These are phyloP conservation scores for Atalantia buxifolia DNA, from an alignment of 345 rosid species.

Conservation along the genomic window DNA sequence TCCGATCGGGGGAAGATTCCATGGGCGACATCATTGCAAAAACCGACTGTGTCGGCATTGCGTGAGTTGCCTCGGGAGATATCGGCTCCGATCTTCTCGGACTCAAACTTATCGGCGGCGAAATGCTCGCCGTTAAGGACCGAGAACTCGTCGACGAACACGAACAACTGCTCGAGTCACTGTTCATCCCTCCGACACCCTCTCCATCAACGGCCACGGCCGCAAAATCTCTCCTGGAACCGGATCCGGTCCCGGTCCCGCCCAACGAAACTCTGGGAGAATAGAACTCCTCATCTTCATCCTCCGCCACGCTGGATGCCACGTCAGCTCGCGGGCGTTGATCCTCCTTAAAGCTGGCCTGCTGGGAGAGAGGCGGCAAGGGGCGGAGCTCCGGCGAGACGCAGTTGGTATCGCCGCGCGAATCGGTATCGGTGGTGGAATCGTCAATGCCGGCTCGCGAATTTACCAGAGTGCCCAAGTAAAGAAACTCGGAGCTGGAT, in stretches of 20 bases:
- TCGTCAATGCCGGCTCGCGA: slow-evolving; percentile 38
- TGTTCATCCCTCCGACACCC: slow-evolving; percentile 33
- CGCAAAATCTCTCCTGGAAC: slow-evolving; percentile 56
- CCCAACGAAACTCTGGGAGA: slow-evolving; percentile 81
- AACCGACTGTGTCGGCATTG: slow-evolving; percentile 9
- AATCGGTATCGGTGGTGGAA: neutral
- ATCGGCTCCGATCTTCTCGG: slow-evolving; percentile 59
- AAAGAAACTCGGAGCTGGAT: slow-evolving; percentile 82
- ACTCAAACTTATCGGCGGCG: slow-evolving; percentile 70
- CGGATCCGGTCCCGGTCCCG: slow-evolving; percentile 65
- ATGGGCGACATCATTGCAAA: slow-evolving; percentile 29
- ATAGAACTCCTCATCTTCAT: slow-evolving; percentile 77
- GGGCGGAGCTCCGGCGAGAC: slow-evolving; percentile 92
- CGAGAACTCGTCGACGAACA: slow-evolving; percentile 69
- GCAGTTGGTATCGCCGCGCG: slow-evolving; percentile 11
- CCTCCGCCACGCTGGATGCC: slow-evolving; percentile 29
- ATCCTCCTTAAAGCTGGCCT: slow-evolving; percentile 37
- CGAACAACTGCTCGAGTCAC: slow-evolving; percentile 51
- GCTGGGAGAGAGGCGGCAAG: slow-evolving; percentile 75
- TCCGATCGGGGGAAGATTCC: slow-evolving; percentile 39
- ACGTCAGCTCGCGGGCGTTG: slow-evolving; percentile 30
- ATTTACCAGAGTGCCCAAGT: slow-evolving; percentile 67
- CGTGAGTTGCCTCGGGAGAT: slow-evolving; percentile 33
- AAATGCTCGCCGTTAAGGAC: slow-evolving; percentile 76
- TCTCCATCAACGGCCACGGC: slow-evolving; percentile 25